Evolutionary conservation across 163 green algal genomes (phyloP).

Genomic region (Chloromonas sp.): DNA sequence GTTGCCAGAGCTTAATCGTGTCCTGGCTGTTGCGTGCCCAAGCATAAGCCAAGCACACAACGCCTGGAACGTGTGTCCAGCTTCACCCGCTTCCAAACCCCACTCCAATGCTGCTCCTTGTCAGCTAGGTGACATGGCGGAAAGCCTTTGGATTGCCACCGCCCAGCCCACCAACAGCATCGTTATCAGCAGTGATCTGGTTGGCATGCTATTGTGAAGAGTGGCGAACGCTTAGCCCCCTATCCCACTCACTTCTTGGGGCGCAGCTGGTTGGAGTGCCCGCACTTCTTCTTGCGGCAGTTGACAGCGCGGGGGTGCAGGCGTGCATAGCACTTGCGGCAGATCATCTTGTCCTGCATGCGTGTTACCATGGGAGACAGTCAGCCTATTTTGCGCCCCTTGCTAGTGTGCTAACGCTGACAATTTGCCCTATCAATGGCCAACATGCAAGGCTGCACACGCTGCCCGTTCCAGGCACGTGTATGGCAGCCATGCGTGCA

Average conservation of each 20-base stretch:
- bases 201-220: too few species aligned
- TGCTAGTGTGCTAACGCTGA: neutral
- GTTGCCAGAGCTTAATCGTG: too few species aligned
- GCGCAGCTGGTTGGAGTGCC: slow-evolving; percentile 89
- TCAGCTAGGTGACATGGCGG: neutral
- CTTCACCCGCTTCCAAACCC: too few species aligned
- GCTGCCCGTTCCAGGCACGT: neutral
- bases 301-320: slow-evolving; percentile 95
- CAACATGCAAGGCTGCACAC: neutral
- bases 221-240: too few species aligned
- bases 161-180: neutral
- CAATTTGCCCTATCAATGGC: too few species aligned
- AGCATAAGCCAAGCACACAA: too few species aligned
- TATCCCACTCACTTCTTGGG: slow-evolving; percentile 75
- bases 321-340: slow-evolving; percentile 99
- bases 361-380: neutral
- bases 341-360: slow-evolving; percentile 96
- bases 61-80: too few species aligned
- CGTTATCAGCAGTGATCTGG: neutral
- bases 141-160: neutral
- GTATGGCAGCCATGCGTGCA: too few species aligned
- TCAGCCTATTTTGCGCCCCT: neutral
- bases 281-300: slow-evolving; percentile 99
- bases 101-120: neutral
- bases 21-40: too few species aligned